phyloP scores from a whole-genome alignment of 352 stramenopile species.

The Globisporangium acanthophoron region DNA sequence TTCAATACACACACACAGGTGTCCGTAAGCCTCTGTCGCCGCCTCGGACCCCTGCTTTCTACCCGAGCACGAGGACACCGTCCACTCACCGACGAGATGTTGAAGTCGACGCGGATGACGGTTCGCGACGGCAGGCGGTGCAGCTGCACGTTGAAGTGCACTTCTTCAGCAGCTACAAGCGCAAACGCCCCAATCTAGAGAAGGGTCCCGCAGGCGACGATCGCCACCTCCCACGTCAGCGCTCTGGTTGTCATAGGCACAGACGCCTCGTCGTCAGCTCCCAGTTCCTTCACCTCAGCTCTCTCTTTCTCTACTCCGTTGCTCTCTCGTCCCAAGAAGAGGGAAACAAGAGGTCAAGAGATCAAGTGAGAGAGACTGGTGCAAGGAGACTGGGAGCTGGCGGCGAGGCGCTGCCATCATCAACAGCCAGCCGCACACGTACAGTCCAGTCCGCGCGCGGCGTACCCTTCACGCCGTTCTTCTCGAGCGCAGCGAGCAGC shows the following conservation, averaged over 20 bases:
- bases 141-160: slow-evolving; percentile 57
- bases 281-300: neutral
- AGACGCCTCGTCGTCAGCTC: neutral
- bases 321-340: neutral
- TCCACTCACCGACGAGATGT: slow-evolving; percentile 45
- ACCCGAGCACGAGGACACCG: neutral
- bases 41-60: slow-evolving; percentile 5
- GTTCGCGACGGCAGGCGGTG: slow-evolving; percentile 41
- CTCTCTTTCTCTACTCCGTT: neutral
- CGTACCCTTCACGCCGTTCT: slow-evolving; percentile 45
- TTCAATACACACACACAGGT: neutral
- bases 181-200: slow-evolving; percentile 60
- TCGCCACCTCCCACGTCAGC: slow-evolving; percentile 7
- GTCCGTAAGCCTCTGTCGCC: slow-evolving; percentile 8
- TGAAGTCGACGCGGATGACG: slow-evolving; percentile 66
- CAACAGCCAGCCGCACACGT: slow-evolving; percentile 18
- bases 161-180: slow-evolving; percentile 58
- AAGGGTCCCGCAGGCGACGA: slow-evolving; percentile 1
- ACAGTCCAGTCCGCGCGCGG: slow-evolving; percentile 57
- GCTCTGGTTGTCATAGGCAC: slow-evolving; percentile 14
- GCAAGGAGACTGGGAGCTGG: neutral
- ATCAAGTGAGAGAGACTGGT: neutral
- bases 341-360: neutral
- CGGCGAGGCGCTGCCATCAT: slow-evolving; percentile 13
- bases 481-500: slow-evolving; percentile 40